A percentile compares a stretch with the other conserved stretches of the same genome.
Conservation (phyloP, 331 rosid species). For the Prunus yedoensis region DNA sequence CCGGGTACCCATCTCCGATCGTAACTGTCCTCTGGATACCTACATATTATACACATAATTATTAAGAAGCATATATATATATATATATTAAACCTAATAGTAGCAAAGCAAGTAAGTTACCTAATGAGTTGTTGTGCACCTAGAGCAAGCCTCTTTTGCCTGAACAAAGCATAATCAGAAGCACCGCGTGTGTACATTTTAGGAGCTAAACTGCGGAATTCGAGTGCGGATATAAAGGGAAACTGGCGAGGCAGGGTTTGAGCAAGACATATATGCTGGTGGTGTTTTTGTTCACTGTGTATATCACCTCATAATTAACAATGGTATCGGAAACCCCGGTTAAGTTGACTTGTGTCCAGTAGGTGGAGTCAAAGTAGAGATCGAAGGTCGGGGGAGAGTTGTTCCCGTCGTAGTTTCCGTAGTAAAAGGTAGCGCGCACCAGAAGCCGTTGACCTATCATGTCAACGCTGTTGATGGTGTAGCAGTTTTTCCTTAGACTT, state of each 20-base stretch:
- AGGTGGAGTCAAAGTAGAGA: constrained; percentile 42
- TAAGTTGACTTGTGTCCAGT: constrained; percentile 33
- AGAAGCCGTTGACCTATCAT: constrained; percentile 21
- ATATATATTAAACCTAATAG: too few species aligned
- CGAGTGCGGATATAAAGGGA: constrained; percentile 50
- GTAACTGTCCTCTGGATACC: constrained; percentile 30
- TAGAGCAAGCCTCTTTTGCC: constrained; percentile 23
- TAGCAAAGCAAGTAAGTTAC: too few species aligned
- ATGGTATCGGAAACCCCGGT: neutral
- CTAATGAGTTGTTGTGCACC: constrained; percentile 19
- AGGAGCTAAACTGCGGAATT: constrained; percentile 42
- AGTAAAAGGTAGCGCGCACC: constrained; percentile 43
- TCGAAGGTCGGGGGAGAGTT: constrained; percentile 47
- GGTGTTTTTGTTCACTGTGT: constrained; percentile 24
- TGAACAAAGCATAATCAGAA: constrained; percentile 24
- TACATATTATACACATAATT: too few species aligned
- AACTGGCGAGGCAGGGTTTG: constrained; percentile 32
- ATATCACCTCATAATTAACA: constrained; percentile 34
- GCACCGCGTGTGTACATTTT: constrained; percentile 36
- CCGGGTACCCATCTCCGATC: constrained; percentile 1
- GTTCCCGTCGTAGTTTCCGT: constrained; percentile 45
- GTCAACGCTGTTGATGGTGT: constrained; percentile 36
- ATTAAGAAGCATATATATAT: too few species aligned
- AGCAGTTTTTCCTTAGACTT: constrained; percentile 34
- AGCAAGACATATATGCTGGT: constrained; percentile 50